Conservation (phyloP, 2,329 filamentous ascomycete genomes). For the Monilinia vaccinii-corymbosi region DNA sequence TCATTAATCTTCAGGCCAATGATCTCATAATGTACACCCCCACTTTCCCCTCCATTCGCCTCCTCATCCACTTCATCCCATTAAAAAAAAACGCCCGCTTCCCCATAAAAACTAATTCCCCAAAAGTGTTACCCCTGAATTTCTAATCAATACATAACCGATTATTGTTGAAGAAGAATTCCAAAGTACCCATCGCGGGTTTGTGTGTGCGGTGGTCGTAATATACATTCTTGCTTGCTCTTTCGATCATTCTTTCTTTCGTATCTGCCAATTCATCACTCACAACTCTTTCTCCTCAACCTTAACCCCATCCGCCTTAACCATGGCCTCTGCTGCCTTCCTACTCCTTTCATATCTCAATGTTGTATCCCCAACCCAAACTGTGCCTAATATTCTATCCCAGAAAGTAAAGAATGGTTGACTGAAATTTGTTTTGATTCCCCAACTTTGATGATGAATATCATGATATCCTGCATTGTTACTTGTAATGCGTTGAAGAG, state of each 20-base stretch:
- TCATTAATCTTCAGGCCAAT: background rate
- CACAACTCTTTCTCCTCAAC: background rate
- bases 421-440: constrained; percentile 91
- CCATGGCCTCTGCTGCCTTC: constrained; percentile 26
- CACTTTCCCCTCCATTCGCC: background rate
- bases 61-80: background rate
- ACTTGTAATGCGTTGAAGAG: constrained; percentile 79
- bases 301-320: constrained; percentile 21
- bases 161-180: background rate
- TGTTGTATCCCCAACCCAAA: constrained; percentile 27
- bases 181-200: background rate
- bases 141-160: constrained; percentile 6
- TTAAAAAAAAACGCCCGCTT: background rate
- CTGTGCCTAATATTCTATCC: constrained; percentile 71
- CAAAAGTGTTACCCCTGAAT: constrained; percentile 1
- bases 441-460: constrained; percentile 98
- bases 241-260: background rate
- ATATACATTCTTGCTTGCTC: background rate
- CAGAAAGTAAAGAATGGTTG: constrained; percentile 95
- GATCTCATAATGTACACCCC: background rate
- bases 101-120: background rate
- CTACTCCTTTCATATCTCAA: constrained; percentile 23
- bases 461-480: constrained; percentile 98
- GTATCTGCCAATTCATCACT: background rate
- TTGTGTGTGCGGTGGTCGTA: background rate